These are phyloP conservation scores for Fusarium circinatum DNA, from an alignment of 2,329 filamentous ascomycete genomes.

Conservation along the genomic window DNA sequence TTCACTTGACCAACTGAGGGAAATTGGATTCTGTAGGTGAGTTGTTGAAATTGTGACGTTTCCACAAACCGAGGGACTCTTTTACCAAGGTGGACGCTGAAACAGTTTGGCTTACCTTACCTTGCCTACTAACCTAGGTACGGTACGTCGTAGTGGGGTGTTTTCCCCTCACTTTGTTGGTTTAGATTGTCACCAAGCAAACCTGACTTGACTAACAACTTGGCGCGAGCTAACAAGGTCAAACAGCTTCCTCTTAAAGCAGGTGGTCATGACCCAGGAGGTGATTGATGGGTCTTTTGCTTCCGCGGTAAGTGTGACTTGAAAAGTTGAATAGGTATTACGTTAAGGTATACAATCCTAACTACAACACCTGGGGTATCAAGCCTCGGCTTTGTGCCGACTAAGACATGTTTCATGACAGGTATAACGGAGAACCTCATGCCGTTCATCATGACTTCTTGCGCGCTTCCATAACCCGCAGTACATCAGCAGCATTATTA, in stretches of 20 bases:
- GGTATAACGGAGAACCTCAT: background rate
- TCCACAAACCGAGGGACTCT: conserved; percentile 15
- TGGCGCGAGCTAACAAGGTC: conserved; percentile 7
- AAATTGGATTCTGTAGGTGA: conserved; percentile 8
- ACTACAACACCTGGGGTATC: conserved; percentile 6
- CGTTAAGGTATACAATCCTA: background rate
- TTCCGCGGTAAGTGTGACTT: background rate
- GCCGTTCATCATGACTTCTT: conserved; percentile 50
- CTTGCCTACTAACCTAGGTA: background rate
- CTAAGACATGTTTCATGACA: conserved; percentile 28
- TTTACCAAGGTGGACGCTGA: conserved; percentile 9
- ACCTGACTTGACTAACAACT: conserved; percentile 2
- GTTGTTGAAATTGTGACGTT: conserved; percentile 38
- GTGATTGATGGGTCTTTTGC: background rate
- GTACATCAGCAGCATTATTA: conserved; percentile 82
- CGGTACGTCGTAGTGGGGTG: conserved; percentile 31
- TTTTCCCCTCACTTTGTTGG: conserved; percentile 32
- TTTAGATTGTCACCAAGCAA: background rate
- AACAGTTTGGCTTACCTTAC: background rate
- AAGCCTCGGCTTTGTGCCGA: conserved; percentile 4
- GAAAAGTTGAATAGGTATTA: background rate
- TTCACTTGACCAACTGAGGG: background rate
- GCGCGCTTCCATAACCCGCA: conserved; percentile 77
- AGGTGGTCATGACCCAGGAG: background rate
- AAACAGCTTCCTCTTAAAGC: conserved; percentile 29